These are phyloP conservation scores for Suhomyces guaymorum DNA, from an alignment of 1,139 yeast genomes.

Conservation along the genomic window DNA sequence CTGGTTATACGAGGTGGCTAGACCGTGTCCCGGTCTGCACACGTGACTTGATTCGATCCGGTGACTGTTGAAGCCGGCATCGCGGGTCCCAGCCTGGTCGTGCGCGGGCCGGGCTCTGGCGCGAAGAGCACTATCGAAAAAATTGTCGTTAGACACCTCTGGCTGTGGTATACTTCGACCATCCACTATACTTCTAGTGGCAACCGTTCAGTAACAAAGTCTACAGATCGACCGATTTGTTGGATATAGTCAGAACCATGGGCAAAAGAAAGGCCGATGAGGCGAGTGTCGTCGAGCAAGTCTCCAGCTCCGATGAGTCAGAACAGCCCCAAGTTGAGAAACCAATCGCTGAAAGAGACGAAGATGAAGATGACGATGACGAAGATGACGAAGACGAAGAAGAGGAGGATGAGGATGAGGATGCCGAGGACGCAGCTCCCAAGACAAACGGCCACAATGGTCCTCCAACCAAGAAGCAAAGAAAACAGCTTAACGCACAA, in stretches of 20 bases:
- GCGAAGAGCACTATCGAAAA: conserved; percentile 13
- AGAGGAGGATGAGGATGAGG: conserved; percentile 18
- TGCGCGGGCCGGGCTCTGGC: conserved; percentile 2
- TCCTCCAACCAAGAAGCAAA: conserved; percentile 36
- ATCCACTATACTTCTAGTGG: conserved; percentile 5
- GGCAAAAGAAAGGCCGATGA: conserved; percentile 34
- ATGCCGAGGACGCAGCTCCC: conserved; percentile 14
- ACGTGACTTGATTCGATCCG: too few species aligned
- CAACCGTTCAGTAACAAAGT: not conserved
- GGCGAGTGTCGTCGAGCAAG: conserved; percentile 4
- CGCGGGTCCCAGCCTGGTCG: conserved; percentile 6
- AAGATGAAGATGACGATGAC: conserved; percentile 16
- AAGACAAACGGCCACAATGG: conserved; percentile 12
- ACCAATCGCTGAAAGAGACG: conserved; percentile 14
- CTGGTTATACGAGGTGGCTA: not conserved
- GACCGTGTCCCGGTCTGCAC: too few species aligned
- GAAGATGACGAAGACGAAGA: conserved; percentile 17
- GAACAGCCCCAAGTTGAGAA: conserved; percentile 1
- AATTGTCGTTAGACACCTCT: conserved; percentile 6
- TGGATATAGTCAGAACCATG: conserved; percentile 18
- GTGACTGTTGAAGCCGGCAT: too few species aligned
- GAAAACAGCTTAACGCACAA: conserved; percentile 62
- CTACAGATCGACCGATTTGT: conserved; percentile 1
- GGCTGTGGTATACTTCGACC: conserved; percentile 5
- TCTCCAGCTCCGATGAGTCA: conserved; percentile 1